Percentiles rank a stretch among this genome's conserved stretches.
These are phyloP conservation scores for Nothopassalora personata DNA, from an alignment of 2,329 filamentous ascomycete species.

Conservation along the genomic window DNA sequence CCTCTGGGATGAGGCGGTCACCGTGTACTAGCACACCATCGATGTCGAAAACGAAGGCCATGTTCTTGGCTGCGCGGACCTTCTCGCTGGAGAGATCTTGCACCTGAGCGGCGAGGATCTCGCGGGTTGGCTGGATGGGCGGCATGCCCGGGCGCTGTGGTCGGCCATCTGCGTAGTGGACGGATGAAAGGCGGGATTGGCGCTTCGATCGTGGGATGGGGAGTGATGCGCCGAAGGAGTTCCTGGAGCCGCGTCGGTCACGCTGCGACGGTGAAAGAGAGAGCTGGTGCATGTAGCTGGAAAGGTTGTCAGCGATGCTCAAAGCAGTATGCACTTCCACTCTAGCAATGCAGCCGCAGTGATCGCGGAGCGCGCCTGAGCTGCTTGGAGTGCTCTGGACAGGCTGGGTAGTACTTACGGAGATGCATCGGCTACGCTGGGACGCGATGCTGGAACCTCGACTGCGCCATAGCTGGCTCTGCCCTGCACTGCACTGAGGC, in stretches of 20 bases:
- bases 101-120: slow-evolving; percentile 64
- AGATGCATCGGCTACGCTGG: slow-evolving; percentile 61
- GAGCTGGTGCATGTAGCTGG: slow-evolving; percentile 65
- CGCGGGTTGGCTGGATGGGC: slow-evolving; percentile 56
- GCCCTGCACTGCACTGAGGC: slow-evolving; percentile 13
- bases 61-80: slow-evolving; percentile 66
- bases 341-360: not conserved
- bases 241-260: slow-evolving; percentile 63
- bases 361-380: not conserved
- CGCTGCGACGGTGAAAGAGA: slow-evolving; percentile 62
- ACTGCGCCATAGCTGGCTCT: slow-evolving; percentile 44
- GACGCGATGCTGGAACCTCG: slow-evolving; percentile 65
- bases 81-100: slow-evolving; percentile 63
- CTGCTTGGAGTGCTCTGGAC: not conserved
- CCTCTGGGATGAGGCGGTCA: slow-evolving; percentile 64
- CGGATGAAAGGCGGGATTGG: slow-evolving; percentile 61
- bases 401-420: slow-evolving; percentile 27
- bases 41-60: slow-evolving; percentile 76
- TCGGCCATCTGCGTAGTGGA: slow-evolving; percentile 46
- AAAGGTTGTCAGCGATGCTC: not conserved
- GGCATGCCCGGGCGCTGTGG: slow-evolving; percentile 53
- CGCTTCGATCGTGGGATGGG: slow-evolving; percentile 68
- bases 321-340: not conserved
- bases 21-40: slow-evolving; percentile 72
- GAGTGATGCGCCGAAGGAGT: slow-evolving; percentile 68